Percentiles rank a stretch among this genome's conserved stretches.
Conservation (phyloP, 345 rosid species). For the Lumnitzera racemosa region DNA sequence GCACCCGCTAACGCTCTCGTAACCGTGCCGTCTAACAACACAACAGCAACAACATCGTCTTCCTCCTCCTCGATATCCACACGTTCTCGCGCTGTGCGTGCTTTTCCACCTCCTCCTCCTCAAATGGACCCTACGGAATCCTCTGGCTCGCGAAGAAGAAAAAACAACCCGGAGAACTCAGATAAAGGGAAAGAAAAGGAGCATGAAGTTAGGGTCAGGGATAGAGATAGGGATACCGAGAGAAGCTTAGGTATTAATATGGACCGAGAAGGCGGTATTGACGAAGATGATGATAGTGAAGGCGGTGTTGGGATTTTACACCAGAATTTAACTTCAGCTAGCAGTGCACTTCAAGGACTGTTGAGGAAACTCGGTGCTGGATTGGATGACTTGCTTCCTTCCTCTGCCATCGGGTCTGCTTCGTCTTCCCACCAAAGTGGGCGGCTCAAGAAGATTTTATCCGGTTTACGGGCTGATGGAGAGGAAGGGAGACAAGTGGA, state of each 20-base stretch:
- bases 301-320: slow-evolving; percentile 74
- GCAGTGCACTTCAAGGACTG: slow-evolving; percentile 91
- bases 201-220: slow-evolving; percentile 52
- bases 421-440: slow-evolving; percentile 83
- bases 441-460: slow-evolving; percentile 81
- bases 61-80: slow-evolving; percentile 10
- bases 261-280: slow-evolving; percentile 45
- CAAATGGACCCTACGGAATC: slow-evolving; percentile 81
- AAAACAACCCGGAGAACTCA: slow-evolving; percentile 22
- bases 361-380: slow-evolving; percentile 97
- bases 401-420: slow-evolving; percentile 69
- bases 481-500: slow-evolving; percentile 99
- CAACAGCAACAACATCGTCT: slow-evolving; percentile 7
- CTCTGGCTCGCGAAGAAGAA: slow-evolving; percentile 67
- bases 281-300: slow-evolving; percentile 86
- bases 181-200: slow-evolving; percentile 98
- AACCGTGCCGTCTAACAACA: slow-evolving; percentile 6
- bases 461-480: slow-evolving; percentile 89
- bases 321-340: slow-evolving; percentile 87
- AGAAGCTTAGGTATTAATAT: slow-evolving; percentile 47
- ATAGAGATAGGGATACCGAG: slow-evolving; percentile 19
- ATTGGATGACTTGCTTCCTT: slow-evolving; percentile 83
- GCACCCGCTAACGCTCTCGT: slow-evolving; percentile 31
- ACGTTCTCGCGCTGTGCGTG: slow-evolving; percentile 14
- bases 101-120: slow-evolving; percentile 22